Base-by-base conservation (phyloP, 2,329 filamentous ascomycete species). In the Trichoderma citrinoviride region DNA sequence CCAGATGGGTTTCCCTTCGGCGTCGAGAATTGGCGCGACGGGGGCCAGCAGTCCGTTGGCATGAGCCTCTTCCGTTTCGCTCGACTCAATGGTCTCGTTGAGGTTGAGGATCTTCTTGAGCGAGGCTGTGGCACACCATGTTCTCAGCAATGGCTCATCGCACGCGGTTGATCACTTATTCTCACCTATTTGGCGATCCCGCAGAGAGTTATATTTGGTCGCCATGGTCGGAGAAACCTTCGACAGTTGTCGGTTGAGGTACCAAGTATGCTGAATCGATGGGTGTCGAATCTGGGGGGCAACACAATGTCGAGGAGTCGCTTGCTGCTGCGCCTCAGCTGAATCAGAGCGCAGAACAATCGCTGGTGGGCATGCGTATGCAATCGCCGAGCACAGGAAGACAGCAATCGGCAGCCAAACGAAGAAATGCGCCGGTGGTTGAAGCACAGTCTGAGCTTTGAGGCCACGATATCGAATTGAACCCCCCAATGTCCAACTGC, bases 101-200 rank as follows among this genome's bases (percentile, higher is more conserved):
- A 99, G 83, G 77, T 97, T 98, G 70, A 99, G 87, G 73, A 99
- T 93, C 79, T 92, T 94, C 81, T 96, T 93, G 73, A 99, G 92
- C 19, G 94, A 94, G 56, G 90, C 93, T 96, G 69, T 44, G 15
- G 69, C 55, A 12, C 12, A 33, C 21, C 0, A n/a, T 0, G 5
- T 49, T 25, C 5, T 61, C 7, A 65, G 56, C 37, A 33, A 27
- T 57, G 19, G 40, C 14, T 43, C 4, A 3, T 12, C 5, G 0
- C 15, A 14, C 23, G 19, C 14, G 1, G 25, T 7, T 17, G 17
- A 25, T 5, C n/a, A 23, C 2, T 5, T 17, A 3, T 49, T 67
- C 72, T 60, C 74, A 82, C 81, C 75, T 73, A 83, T 81, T 71
- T 83, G 81, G 73, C 80, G 81, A 75, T 83, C 81, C 72, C 82